These are phyloP conservation scores for Cercospora sp. DNA, from an alignment of 2,329 filamentous ascomycete genomes.

Conservation along the genomic window DNA sequence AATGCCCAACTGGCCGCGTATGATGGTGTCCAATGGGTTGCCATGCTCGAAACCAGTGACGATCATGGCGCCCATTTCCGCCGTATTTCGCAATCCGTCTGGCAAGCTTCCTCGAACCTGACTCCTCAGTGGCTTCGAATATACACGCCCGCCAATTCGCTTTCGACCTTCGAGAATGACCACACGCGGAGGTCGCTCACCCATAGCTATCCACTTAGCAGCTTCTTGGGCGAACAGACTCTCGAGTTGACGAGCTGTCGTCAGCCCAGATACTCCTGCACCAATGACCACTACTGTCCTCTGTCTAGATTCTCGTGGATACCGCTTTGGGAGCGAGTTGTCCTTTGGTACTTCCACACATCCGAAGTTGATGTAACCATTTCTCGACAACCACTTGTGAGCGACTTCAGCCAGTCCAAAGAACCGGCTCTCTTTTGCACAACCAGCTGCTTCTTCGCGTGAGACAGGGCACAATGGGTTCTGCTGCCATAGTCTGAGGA, in stretches of 20 bases:
- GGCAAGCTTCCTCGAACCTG: conserved; percentile 56
- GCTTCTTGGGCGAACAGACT: conserved; percentile 80
- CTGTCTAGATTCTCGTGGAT: conserved; percentile 50
- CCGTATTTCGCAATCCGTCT: conserved; percentile 67
- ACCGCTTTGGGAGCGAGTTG: conserved; percentile 34
- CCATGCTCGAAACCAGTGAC: conserved; percentile 95
- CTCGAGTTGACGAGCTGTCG: conserved; percentile 88
- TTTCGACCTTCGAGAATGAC: conserved; percentile 83
- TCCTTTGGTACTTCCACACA: conserved; percentile 69
- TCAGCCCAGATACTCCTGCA: conserved; percentile 89
- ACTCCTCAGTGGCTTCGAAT: conserved; percentile 72
- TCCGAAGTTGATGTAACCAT: conserved; percentile 95
- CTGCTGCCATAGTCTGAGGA: conserved; percentile 83
- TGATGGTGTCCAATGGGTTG: conserved; percentile 87
- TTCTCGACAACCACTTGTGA: conserved; percentile 86
- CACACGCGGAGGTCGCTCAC: conserved; percentile 70
- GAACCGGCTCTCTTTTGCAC: conserved; percentile 82
- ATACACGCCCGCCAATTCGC: conserved; percentile 87
- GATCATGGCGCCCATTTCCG: conserved; percentile 97
- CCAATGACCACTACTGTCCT: conserved; percentile 85
- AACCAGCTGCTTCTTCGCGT: conserved; percentile 83
- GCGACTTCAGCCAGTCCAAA: conserved; percentile 86
- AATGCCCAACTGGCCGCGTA: conserved; percentile 85
- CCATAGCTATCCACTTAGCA: conserved; percentile 63
- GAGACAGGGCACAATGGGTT: conserved; percentile 83